These are phyloP conservation scores for Candida morakotiae DNA, from an alignment of 805 yeast species.

Conservation along the genomic window DNA sequence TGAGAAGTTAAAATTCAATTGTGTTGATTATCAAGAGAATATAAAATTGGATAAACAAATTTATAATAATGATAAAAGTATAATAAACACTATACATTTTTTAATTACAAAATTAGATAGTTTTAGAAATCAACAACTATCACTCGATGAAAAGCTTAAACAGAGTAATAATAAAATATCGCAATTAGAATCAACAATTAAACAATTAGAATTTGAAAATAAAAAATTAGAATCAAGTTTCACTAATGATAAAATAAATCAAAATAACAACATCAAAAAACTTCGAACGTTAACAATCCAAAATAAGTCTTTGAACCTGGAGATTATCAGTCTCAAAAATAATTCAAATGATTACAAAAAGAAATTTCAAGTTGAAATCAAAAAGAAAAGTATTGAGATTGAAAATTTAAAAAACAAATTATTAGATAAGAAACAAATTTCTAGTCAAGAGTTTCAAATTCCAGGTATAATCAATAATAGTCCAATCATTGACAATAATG, in stretches of 20 bases:
- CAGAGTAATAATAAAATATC: slow-evolving; percentile 27
- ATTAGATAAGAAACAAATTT: slow-evolving; percentile 25
- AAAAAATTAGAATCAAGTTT: slow-evolving; percentile 11
- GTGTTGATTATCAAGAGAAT: slow-evolving; percentile 27
- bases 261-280: slow-evolving; percentile 12
- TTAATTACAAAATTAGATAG: slow-evolving; percentile 28
- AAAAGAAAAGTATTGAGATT: slow-evolving; percentile 28
- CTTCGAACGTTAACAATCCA: slow-evolving; percentile 14
- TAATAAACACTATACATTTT: slow-evolving; percentile 35
- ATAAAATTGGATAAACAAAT: slow-evolving; percentile 19
- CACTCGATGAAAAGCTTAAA: slow-evolving; percentile 23
- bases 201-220: slow-evolving; percentile 15
- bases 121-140: slow-evolving; percentile 26
- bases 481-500: slow-evolving; percentile 24
- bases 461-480: slow-evolving; percentile 25
- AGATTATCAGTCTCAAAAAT: slow-evolving; percentile 22
- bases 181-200: slow-evolving; percentile 18
- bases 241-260: slow-evolving; percentile 14
- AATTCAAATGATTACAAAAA: slow-evolving; percentile 27
- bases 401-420: slow-evolving; percentile 30
- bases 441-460: slow-evolving; percentile 25
- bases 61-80: slow-evolving; percentile 34
- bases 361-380: slow-evolving; percentile 33
- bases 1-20: slow-evolving; percentile 25
- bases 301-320: slow-evolving; percentile 26